Conservation (phyloP, 306 rosid genomes). For the Quercus robur region DNA sequence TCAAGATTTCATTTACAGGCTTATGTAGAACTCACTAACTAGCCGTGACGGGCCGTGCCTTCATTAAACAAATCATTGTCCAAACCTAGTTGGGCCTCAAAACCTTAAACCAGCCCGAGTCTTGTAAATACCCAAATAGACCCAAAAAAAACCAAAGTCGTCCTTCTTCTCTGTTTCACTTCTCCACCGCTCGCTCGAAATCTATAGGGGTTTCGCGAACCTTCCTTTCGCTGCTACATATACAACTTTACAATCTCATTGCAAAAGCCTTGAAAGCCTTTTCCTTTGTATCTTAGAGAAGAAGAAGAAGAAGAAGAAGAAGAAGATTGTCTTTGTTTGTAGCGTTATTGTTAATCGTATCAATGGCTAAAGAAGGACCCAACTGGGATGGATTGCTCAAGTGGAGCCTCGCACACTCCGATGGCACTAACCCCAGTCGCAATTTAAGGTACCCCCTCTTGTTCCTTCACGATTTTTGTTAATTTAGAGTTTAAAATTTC, state of each 20-base stretch:
- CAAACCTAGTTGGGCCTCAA: background rate
- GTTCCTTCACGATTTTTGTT: background rate
- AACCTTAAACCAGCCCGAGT: background rate
- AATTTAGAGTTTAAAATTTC: too few relatives aligned
- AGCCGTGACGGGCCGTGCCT: background rate
- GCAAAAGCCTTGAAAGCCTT: background rate
- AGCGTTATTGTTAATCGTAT: background rate
- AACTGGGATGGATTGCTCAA: slow-evolving; percentile 91
- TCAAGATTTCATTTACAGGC: too few relatives aligned
- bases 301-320: background rate
- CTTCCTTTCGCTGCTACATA: background rate
- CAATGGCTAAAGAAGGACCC: slow-evolving; percentile 76
- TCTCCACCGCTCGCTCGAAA: background rate
- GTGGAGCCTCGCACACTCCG: slow-evolving; percentile 82
- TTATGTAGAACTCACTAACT: background rate
- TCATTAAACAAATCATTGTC: background rate
- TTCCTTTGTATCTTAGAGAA: background rate
- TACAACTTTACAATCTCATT: background rate
- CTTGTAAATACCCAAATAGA: too few relatives aligned
- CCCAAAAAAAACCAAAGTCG: too few relatives aligned
- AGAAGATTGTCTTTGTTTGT: background rate
- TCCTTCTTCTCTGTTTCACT: too few relatives aligned
- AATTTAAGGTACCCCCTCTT: slow-evolving; percentile 44
- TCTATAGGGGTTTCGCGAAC: slow-evolving; percentile 5
- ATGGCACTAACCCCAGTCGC: slow-evolving; percentile 64